These are phyloP conservation scores for Komagataella pastoris DNA, from an alignment of 805 yeast species.

Conservation along the genomic window DNA sequence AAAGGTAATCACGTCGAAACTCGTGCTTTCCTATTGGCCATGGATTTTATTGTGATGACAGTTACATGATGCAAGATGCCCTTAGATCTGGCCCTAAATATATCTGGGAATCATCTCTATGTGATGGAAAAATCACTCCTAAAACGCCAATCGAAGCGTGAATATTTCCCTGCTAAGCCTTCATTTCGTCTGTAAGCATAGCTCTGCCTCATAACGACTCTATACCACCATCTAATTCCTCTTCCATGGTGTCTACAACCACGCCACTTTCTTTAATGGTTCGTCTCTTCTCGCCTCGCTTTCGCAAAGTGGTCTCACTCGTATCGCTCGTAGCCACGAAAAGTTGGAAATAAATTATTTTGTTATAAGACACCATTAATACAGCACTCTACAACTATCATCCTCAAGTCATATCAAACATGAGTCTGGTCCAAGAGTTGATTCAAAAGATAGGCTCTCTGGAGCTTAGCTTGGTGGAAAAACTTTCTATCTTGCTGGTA, in stretches of 20 bases:
- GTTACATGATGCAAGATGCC: not conserved
- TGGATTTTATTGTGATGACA: not conserved
- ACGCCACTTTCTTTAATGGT: not conserved
- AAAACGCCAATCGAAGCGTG: not conserved
- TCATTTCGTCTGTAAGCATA: not conserved
- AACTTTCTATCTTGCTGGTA: slow-evolving; percentile 19
- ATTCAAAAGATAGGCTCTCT: not conserved
- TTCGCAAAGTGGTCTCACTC: not conserved
- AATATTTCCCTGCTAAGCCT: not conserved
- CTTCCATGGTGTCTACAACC: not conserved
- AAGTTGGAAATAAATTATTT: not conserved
- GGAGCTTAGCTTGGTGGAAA: slow-evolving; percentile 10
- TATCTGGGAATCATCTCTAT: not conserved
- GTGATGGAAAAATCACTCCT: not conserved
- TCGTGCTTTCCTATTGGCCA: not conserved
- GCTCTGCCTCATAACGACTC: not conserved
- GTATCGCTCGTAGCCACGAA: not conserved
- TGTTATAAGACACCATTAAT: not conserved
- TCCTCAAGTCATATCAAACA: not conserved
- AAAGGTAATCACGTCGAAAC: not conserved
- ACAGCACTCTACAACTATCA: not conserved
- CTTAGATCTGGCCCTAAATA: not conserved
- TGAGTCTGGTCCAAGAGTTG: not conserved
- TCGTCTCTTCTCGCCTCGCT: not conserved
- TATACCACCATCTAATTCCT: not conserved